Evolutionary conservation across 129 eudicot species (phyloP), one percentile per base, ranked within the genome.

Genomic region (Lactuca saligna): DNA sequence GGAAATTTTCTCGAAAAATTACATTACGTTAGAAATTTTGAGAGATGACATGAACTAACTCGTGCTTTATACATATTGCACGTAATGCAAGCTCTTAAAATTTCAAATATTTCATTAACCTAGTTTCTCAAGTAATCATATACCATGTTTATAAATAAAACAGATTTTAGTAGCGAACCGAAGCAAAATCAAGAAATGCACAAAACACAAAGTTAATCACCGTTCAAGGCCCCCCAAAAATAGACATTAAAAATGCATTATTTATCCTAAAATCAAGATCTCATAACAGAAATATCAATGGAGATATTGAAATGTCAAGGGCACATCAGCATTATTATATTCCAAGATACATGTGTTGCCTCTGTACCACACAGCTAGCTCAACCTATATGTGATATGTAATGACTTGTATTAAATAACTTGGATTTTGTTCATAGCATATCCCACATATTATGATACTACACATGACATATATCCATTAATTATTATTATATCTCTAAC

Each of bases 371-470:
- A 69, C 75, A 76, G 81, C 81, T 69, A 76, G 75, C 76, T 76
- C 71, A 54, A 69, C 6, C 20, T 69, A 11, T 69, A 62, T 76
- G 59, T 62, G 75, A 76, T 76, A 68, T 76, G 75, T 69, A 61
- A 76, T 69, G 37, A 60, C 81, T 55, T 76, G 65, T 61, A 76
- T 61, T 76, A 76, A 76, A 69, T 54, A 51, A 69, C 58, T 41
- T 76, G 61, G 81, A 76, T 76, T 61, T 68, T 69, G 75, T 69
- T 62, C 71, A 61, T 42, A 76, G 81, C 81, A 76, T 76, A 76
- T 76, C 81, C 81, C 81, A 76, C 81, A 76, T 69, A 69, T 76
- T 76, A 54, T 69, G 81, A 76, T 62, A 16, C 81, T 69, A 69
- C 81, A 76, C 81, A 62, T 76, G 77, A 32, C 66, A 17, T 71